Evolutionary conservation across 2,329 filamentous ascomycete genomes (phyloP).

Genomic region (Fusarium sororula): DNA sequence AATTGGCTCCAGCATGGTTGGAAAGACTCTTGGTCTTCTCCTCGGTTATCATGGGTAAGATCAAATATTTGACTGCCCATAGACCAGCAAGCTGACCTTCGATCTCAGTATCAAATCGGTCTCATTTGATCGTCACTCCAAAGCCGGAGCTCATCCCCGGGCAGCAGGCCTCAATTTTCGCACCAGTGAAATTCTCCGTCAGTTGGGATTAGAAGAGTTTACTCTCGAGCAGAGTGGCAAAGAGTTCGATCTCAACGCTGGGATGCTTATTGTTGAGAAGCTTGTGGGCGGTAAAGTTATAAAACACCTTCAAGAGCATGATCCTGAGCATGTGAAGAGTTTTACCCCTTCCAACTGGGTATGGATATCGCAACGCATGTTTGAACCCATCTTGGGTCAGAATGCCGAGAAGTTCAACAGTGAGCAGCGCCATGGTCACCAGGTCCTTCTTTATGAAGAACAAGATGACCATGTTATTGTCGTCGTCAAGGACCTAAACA

Average conservation of each 20-base stretch:
- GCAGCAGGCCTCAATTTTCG: not conserved
- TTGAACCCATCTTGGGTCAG: not conserved
- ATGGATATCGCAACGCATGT: not conserved
- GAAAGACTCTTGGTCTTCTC: not conserved
- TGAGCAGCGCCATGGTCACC: not conserved
- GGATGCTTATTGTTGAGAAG: not conserved
- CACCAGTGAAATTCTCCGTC: not conserved
- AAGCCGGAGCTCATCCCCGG: not conserved
- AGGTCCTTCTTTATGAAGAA: not conserved
- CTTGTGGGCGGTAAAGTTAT: not conserved
- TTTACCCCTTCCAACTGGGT: not conserved
- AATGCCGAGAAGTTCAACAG: not conserved
- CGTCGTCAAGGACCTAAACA: not conserved
- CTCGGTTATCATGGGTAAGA: not conserved
- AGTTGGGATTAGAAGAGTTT: not conserved
- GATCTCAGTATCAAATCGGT: not conserved
- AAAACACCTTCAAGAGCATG: not conserved
- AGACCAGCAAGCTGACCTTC: accelerated
- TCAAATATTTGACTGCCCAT: accelerated
- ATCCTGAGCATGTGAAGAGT: not conserved
- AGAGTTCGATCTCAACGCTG: not conserved
- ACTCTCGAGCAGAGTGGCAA: not conserved
- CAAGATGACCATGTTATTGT: not conserved
- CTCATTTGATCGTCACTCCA: not conserved
- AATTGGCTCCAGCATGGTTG: conserved; percentile 1